phyloP scores from a whole-genome alignment of 306 rosid genomes.

The Inga oerstediana region DNA sequence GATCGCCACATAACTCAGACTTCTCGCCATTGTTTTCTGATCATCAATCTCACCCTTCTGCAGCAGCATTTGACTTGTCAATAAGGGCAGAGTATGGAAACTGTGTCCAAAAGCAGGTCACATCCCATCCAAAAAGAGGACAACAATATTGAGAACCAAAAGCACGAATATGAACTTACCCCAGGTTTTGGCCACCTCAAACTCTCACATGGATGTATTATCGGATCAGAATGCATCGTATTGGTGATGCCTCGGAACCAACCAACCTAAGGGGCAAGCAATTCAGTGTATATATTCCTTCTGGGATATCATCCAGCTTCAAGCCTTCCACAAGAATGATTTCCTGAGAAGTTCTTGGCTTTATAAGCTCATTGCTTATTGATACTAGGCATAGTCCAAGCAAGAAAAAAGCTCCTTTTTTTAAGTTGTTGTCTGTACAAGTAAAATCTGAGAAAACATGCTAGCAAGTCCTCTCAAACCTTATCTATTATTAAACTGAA shows the following conservation, averaged over 20 bases:
- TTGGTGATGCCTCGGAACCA: conserved; percentile 90
- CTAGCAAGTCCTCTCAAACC: too few relatives aligned
- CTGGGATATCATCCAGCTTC: conserved; percentile 71
- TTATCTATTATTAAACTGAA: too few relatives aligned
- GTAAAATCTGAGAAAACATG: too few relatives aligned
- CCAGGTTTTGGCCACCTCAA: conserved; percentile 13
- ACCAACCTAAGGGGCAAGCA: conserved; percentile 89
- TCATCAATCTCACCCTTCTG: conserved; percentile 26
- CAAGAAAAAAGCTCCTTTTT: not conserved
- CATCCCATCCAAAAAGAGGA: conserved; percentile 1
- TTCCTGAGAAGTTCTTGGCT: conserved; percentile 55
- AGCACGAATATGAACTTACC: not conserved
- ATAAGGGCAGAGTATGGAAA: not conserved
- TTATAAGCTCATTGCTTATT: conserved; percentile 25
- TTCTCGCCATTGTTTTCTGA: conserved; percentile 2
- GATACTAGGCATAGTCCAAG: conserved; percentile 13
- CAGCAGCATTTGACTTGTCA: conserved; percentile 18
- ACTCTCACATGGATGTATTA: conserved; percentile 35
- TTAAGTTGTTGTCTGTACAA: too few relatives aligned
- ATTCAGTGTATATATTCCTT: conserved; percentile 65
- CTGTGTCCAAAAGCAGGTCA: not conserved
- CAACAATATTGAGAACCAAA: not conserved
- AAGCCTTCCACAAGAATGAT: conserved; percentile 94
- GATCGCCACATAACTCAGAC: not conserved
- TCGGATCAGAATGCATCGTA: conserved; percentile 73